Base-by-base conservation (phyloP, 805 yeast species). In the Maudiozyma saulgeensis region DNA sequence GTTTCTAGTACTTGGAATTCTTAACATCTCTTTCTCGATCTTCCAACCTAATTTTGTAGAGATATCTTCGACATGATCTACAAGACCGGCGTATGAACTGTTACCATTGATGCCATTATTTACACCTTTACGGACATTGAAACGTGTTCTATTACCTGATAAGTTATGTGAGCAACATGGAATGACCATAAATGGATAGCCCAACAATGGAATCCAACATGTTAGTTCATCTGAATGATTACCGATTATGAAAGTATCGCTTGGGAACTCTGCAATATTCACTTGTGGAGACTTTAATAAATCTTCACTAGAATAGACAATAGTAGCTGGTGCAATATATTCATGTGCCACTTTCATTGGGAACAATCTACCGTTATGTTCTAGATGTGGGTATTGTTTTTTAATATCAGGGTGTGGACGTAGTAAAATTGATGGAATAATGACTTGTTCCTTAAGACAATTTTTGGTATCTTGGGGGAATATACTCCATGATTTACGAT, bases 201-300 rank as follows among this genome's bases (percentile, higher is more conserved):
- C 89, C 11, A 91, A 68, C 11, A 91, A 69, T 3, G 98, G 98
- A 37, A 91, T 81, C 97, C 98, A 91, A 56, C 96, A 85, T 0
- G 97, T 90, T 49, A 91, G 73, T 62, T 91, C 98, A 64, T 91
- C 98, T 1, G 96, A 86, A 62, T 91, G 98, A 63, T 91, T 91
- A 1, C 98, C 98, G 43, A 91, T 89, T 35, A 90, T 67, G 59
- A 91, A 91, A 0, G 96, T 83, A 56, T 83, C 76, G 21, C 69
- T 63, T 0, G 87, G 82, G 53, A 84, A 85, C 45, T 81, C 84
- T 1, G 83, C 81, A 2, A 80, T 75, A 49, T 84, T 80, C 15
- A 79, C 80, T 45, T 69, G 75, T 51, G 69, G 75, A 19, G 85
- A 79, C 37, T 71, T 65, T 16, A 82, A 61, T 31, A 85, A 52